Base-by-base conservation (phyloP, 345 rosid genomes). In the Gossypium ekmanianum region DNA sequence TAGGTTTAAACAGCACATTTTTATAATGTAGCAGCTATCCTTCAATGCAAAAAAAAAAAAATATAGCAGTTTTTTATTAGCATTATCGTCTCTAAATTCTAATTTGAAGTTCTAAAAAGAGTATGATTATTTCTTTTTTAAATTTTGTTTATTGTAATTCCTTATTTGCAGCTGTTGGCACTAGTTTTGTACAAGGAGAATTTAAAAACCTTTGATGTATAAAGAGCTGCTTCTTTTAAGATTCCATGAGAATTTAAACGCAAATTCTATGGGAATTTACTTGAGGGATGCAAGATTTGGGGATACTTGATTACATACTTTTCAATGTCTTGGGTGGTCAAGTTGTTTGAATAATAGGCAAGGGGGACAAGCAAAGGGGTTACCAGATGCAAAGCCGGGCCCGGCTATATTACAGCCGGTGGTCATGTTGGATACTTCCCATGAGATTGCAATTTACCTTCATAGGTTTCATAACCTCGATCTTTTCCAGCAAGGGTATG, bases 401-500 rank as follows among this genome's bases (percentile, higher is more conserved):
- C 58, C 79, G 48, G 74, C 80, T 73, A 82, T 72, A 83, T 76
- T 86, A 80, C 76, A 80, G 85, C 90, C 83, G 14, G 84, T 76
- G 83, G 88, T 81, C 68, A 86, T 90, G 90, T 85, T 88, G 75
- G 94, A 90, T 47, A 83, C 93, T 2, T 83, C 87, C 71, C 97
- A 92, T 75, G 94, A 94, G 82, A 83, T 94, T 83, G 94, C 92
- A 3, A 74, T 94, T 83, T 94, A 90, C 85, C 77, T 90, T 71
- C 92, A 90, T 71, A 83, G 88, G 83, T 90, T 90, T 84, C 94
- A 90, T 84, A 90, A 90, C 84, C 88, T 90, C 75, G 94, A 90
- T 78, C 94, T 90, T 71, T 88, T 94, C 81, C 98, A 94, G 45
- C 97, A 94, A 87, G 98, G 97, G 98, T 94, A 88, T 59, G 81